A percentile compares a stretch with the other conserved stretches of the same genome.
phyloP scores from a whole-genome alignment of 768 basidiomycete species.

The Pseudohyphozyma bogoriensis region DNA sequence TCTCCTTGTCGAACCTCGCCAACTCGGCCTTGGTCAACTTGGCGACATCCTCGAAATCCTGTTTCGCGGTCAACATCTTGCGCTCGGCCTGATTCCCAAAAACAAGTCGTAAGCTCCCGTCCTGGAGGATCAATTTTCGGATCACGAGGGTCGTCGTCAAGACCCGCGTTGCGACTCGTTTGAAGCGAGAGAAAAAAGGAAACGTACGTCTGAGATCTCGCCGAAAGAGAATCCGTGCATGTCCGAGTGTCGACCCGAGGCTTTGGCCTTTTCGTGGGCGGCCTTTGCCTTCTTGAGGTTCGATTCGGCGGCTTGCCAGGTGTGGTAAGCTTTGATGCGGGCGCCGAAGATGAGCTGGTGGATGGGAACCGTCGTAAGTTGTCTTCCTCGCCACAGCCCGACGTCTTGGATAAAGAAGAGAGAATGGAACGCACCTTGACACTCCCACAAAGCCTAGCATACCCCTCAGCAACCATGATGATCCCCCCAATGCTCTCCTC shows the following conservation, averaged over 20 bases:
- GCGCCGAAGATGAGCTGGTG: constrained; percentile 73
- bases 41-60: constrained; percentile 80
- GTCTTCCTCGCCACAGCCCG: constrained; percentile 35
- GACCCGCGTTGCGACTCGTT: too few species aligned
- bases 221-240: constrained; percentile 61
- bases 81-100: constrained; percentile 59
- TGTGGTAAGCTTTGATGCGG: constrained; percentile 67
- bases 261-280: constrained; percentile 68
- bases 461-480: constrained; percentile 78
- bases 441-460: constrained; percentile 54
- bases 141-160: too few species aligned
- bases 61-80: constrained; percentile 66
- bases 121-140: too few species aligned
- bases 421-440: constrained; percentile 9
- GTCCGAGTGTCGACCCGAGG: constrained; percentile 64
- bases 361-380: background rate
- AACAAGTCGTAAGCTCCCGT: constrained; percentile 18
- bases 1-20: constrained; percentile 81
- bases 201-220: constrained; percentile 64
- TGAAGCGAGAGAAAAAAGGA: background rate
- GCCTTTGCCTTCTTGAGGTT: constrained; percentile 63
- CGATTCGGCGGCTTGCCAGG: constrained; percentile 70
- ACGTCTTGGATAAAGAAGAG: constrained; percentile 63
- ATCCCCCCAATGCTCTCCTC: constrained; percentile 60
- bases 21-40: constrained; percentile 82